These are phyloP conservation scores for Lasiosphaeris hirsuta DNA, from an alignment of 495 filamentous ascomycete species.

Conservation along the genomic window DNA sequence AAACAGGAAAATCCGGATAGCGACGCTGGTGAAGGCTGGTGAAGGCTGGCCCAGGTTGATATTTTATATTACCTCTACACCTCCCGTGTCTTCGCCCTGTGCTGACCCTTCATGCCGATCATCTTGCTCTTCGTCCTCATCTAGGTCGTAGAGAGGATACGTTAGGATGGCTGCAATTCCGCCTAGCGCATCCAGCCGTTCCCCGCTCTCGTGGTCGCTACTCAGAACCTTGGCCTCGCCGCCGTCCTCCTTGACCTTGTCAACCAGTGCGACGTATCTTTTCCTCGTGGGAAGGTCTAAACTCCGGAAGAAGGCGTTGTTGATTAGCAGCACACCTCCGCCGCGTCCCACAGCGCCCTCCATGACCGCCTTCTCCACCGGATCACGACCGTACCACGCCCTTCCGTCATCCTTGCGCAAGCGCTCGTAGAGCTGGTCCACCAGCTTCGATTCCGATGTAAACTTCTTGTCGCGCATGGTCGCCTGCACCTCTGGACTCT, in stretches of 20 bases:
- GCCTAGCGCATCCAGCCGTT: conserved; percentile 77
- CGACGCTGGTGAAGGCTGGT: no score
- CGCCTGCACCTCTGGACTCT: conserved; percentile 69
- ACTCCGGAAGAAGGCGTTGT: conserved; percentile 79
- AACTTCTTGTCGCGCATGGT: conserved; percentile 82
- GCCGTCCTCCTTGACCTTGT: conserved; percentile 84
- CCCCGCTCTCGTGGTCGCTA: conserved; percentile 91
- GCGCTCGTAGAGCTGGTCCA: conserved; percentile 80
- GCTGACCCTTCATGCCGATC: conserved; percentile 11
- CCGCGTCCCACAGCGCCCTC: conserved; percentile 87
- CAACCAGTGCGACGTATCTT: conserved; percentile 81
- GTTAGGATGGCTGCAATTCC: conserved; percentile 88
- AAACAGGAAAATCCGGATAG: no score
- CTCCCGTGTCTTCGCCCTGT: conserved; percentile 19
- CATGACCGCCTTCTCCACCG: conserved; percentile 81
- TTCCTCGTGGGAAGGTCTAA: conserved; percentile 76
- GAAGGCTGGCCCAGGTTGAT: no score
- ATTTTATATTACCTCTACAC: conserved; percentile 37
- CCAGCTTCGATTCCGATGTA: conserved; percentile 74
- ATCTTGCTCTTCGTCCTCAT: conserved; percentile 49
- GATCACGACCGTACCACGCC: conserved; percentile 86
- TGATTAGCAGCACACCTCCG: conserved; percentile 79
- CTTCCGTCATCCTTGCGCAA: conserved; percentile 81
- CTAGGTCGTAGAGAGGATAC: conserved; percentile 75
- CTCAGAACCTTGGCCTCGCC: conserved; percentile 87